These are phyloP conservation scores for Fusarium succisae DNA, from an alignment of 2,329 filamentous ascomycete genomes.

Conservation along the genomic window DNA sequence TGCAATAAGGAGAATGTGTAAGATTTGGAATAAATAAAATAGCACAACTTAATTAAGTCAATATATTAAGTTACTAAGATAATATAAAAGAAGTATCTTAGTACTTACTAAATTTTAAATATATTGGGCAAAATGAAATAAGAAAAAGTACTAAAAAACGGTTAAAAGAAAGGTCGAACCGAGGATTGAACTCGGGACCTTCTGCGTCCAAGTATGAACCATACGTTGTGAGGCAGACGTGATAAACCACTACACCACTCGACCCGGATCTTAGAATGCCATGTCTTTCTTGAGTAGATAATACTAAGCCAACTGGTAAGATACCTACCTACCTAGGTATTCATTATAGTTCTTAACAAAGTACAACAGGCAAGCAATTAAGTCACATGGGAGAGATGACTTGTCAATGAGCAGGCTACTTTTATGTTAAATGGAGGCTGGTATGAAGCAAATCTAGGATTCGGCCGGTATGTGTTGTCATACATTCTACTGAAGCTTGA, in stretches of 20 bases:
- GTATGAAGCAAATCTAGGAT: not conserved
- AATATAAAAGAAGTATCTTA: not conserved
- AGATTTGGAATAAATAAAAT: not conserved
- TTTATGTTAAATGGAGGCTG: not conserved
- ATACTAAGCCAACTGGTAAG: no score
- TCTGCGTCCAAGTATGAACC: not conserved
- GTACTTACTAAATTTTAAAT: not conserved
- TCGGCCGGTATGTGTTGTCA: not conserved
- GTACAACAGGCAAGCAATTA: not conserved
- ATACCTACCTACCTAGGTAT: no score
- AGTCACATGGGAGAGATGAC: not conserved
- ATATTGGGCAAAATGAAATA: no score
- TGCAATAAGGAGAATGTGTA: not conserved
- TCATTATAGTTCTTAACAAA: not conserved
- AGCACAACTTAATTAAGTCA: no score
- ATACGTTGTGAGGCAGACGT: not conserved
- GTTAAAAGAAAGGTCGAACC: not conserved
- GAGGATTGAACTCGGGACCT: conserved; percentile 6
- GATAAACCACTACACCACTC: conserved; percentile 18
- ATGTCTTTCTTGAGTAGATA: rapidly evolving
- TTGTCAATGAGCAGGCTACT: not conserved
- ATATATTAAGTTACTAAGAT: not conserved
- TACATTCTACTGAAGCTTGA: not conserved
- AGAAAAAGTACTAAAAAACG: no score
- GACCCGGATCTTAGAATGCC: not conserved